A percentile compares a stretch with the other conserved stretches of the same genome.
Evolutionary conservation across 2,329 filamentous ascomycete species (phyloP).

Genomic region (Fusarium sp.): DNA sequence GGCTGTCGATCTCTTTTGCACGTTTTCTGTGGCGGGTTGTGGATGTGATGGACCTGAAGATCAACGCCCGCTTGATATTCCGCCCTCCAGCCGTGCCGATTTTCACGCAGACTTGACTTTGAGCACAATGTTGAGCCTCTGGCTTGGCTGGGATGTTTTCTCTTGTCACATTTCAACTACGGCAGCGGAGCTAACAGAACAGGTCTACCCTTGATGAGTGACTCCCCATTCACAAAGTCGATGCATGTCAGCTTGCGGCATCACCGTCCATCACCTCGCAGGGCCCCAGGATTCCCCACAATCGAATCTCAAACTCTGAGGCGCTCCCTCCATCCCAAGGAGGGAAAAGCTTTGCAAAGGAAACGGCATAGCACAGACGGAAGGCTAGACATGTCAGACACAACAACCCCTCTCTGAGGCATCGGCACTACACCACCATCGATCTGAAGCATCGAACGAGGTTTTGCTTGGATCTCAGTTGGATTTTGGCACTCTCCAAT

Average conservation of each 20-base stretch:
- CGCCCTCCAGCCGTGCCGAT: neutral
- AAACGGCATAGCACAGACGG: neutral
- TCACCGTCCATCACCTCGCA: slow-evolving; percentile 24
- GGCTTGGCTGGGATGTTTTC: neutral
- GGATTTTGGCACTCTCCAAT: slow-evolving; percentile 32
- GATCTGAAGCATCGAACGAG: slow-evolving; percentile 10
- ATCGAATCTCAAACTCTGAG: slow-evolving; percentile 11
- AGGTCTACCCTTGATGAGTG: slow-evolving; percentile 3
- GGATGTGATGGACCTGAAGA: slow-evolving; percentile 22
- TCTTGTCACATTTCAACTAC: slow-evolving; percentile 21
- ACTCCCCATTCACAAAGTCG: neutral
- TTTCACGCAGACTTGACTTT: neutral
- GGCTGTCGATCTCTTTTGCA: slow-evolving; percentile 11
- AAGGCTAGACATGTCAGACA: neutral
- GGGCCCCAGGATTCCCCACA: slow-evolving; percentile 32
- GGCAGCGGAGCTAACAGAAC: neutral
- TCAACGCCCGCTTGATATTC: neutral
- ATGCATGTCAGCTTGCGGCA: slow-evolving; percentile 16
- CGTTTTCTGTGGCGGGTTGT: slow-evolving; percentile 9
- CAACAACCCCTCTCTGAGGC: neutral
- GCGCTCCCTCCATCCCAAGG: neutral
- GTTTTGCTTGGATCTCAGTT: slow-evolving; percentile 27
- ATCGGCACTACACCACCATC: slow-evolving; percentile 13
- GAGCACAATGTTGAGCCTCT: slow-evolving; percentile 6
- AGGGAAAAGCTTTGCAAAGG: neutral